These are phyloP conservation scores for Salix arbutifolia DNA, from an alignment of 345 rosid genomes.

Conservation along the genomic window DNA sequence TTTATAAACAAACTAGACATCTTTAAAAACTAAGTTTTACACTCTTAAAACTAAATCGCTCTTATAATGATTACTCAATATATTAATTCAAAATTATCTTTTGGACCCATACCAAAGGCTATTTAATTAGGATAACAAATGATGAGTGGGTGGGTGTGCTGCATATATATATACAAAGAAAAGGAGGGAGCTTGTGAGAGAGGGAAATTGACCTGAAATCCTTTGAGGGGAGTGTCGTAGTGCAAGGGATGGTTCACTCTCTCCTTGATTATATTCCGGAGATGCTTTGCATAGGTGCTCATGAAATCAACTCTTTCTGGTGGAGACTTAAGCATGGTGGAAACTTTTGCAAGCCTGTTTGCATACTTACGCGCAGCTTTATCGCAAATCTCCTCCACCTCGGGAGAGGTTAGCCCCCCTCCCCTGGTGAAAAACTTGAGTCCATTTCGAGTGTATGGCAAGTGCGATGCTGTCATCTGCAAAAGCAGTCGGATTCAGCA, in stretches of 20 bases:
- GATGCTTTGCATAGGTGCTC: conserved; percentile 67
- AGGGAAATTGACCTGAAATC: conserved; percentile 52
- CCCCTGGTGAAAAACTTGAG: conserved; percentile 80
- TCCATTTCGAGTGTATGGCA: conserved; percentile 88
- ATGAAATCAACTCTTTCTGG: conserved; percentile 65
- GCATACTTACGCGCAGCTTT: conserved; percentile 70
- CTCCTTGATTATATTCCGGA: conserved; percentile 62
- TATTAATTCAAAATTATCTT: too few species aligned
- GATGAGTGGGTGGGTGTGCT: too few species aligned
- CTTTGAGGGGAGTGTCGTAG: conserved; percentile 74
- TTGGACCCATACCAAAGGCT: too few species aligned
- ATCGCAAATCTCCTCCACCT: conserved; percentile 80
- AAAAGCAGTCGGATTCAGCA: neutral
- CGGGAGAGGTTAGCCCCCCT: conserved; percentile 79
- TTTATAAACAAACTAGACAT: too few species aligned
- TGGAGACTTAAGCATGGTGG: conserved; percentile 40
- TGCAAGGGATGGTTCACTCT: conserved; percentile 76
- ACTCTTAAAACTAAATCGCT: too few species aligned
- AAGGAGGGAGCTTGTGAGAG: neutral
- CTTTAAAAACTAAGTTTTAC: too few species aligned
- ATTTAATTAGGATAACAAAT: too few species aligned
- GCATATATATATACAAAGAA: too few species aligned
- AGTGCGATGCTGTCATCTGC: conserved; percentile 95
- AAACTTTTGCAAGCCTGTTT: conserved; percentile 58
- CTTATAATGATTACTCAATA: too few species aligned